Base-by-base conservation (phyloP, 805 yeast genomes). In the Candida anglica region DNA sequence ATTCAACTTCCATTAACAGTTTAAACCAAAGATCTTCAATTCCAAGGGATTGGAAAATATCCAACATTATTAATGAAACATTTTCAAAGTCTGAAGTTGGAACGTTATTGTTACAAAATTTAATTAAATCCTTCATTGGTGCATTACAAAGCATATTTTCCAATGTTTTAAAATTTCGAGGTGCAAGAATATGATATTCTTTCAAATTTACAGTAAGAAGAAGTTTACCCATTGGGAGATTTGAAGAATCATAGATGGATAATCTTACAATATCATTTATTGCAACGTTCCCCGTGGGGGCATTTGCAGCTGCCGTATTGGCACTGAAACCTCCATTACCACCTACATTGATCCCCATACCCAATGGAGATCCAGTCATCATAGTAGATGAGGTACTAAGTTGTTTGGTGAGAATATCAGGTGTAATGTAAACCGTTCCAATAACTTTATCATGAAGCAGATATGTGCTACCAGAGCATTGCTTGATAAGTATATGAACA, bases 21-120 rank as follows among this genome's bases (percentile, higher is more conserved):
- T 71, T 69, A 42, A 91, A 77, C 89, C 94, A 88, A 14, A 73
- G 76, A 27, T 78, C 75, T 44, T 84, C 93, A 30, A 67, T 67
- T 6, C 77, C 77, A 24, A 82, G 60, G 14, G 86, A 70, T 51
- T 86, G 91, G 50, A 82, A 86, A 11, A 86, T 73, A 47, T 86
- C 89, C 33, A 86, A 57, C 37, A 86, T 65, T 25, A 85, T 75
- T 23, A 64, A 53, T 23, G 89, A 71, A 24, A 70, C 65, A 19
- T 71, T 69, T 38, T 77, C 85, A 44, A 82, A 56, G 37, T 73
- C 69, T 22, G 58, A 54, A 29, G 59, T 57, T 13, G 66, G 48
- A 6, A 63, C 64, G 24, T 56, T 55, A 7, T 36, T 51, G 47
- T 67, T 66, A 32, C 77, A 57, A 44, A 70, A 75, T 13, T 61